Evolutionary conservation across 345 rosid genomes (phyloP).

Genomic region (Cardamine occulta): DNA sequence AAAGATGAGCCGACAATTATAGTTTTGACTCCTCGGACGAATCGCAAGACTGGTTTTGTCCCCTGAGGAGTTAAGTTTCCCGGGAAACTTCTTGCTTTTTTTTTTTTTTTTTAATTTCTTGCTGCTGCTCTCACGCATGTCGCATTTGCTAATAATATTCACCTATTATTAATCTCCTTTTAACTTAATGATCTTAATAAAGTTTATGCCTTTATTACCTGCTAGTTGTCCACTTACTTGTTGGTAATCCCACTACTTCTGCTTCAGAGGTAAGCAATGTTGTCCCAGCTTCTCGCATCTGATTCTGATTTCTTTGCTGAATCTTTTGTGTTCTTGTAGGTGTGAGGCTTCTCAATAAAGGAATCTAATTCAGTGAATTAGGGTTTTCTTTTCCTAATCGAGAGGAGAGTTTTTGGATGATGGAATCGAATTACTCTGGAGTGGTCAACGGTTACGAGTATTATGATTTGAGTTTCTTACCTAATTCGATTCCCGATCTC

Average conservation of each 20-base stretch:
- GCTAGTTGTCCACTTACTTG: not conserved
- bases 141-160: not conserved
- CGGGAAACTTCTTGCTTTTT: conserved; percentile 6
- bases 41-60: conserved; percentile 41
- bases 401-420: conserved; percentile 11
- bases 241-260: conserved; percentile 4
- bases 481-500: conserved; percentile 23
- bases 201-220: conserved; percentile 1
- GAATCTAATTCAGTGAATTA: conserved; percentile 1
- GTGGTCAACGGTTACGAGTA: conserved; percentile 42
- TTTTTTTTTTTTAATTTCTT: not conserved
- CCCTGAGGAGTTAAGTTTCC: conserved; percentile 22
- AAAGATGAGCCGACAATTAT: conserved; percentile 32
- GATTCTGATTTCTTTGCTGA: conserved; percentile 6
- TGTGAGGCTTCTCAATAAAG: not conserved
- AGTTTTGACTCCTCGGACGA: conserved; percentile 40
- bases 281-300: not conserved
- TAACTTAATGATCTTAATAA: not conserved
- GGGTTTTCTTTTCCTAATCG: not conserved
- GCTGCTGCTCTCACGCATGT: conserved; percentile 20
- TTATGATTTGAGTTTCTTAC: conserved; percentile 40
- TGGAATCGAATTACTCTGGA: conserved; percentile 33
- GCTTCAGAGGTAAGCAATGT: conserved; percentile 28
- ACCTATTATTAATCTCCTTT: not conserved
- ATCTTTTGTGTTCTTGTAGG: not conserved